phyloP scores from a whole-genome alignment of 1,284 basidiomycete species.

The Apiotrichum mycotoxinovorans region DNA sequence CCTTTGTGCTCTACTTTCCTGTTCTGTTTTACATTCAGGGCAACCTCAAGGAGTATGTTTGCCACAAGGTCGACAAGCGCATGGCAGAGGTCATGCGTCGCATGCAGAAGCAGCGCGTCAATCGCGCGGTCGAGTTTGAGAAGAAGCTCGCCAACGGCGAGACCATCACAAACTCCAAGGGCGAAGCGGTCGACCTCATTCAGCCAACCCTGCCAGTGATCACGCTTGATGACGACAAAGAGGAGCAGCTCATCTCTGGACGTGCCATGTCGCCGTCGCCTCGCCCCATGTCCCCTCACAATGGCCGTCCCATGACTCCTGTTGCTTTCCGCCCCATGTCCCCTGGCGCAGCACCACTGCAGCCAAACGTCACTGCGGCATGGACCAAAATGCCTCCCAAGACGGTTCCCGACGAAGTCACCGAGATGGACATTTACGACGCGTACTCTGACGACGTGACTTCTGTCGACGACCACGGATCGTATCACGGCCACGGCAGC shows the following conservation, averaged over 20 bases:
- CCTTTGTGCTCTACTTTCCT: slow-evolving; percentile 85
- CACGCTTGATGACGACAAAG: slow-evolving; percentile 73
- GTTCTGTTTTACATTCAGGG: slow-evolving; percentile 92
- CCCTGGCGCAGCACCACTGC: neutral
- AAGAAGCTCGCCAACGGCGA: slow-evolving; percentile 81
- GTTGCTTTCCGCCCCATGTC: neutral
- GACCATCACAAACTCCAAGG: slow-evolving; percentile 93
- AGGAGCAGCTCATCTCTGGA: slow-evolving; percentile 45
- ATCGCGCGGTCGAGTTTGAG: slow-evolving; percentile 75
- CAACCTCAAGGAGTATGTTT: slow-evolving; percentile 97
- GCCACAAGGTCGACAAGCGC: slow-evolving; percentile 98
- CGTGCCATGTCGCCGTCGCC: neutral
- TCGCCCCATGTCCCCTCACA: neutral
- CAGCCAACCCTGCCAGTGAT: slow-evolving; percentile 94
- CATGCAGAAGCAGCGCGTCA: slow-evolving; percentile 79
- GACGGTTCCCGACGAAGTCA: neutral
- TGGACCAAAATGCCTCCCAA: neutral
- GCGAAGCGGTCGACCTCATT: slow-evolving; percentile 69
- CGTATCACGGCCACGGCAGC: slow-evolving; percentile 6
- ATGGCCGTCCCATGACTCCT: neutral
- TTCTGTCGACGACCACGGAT: neutral
- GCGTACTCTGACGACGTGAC: neutral
- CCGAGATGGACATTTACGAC: slow-evolving; percentile 4
- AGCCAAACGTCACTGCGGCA: neutral
- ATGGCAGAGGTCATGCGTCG: slow-evolving; percentile 90